Evolutionary conservation across 257 asterid species (phyloP).

Genomic region (Solanum okadae): DNA sequence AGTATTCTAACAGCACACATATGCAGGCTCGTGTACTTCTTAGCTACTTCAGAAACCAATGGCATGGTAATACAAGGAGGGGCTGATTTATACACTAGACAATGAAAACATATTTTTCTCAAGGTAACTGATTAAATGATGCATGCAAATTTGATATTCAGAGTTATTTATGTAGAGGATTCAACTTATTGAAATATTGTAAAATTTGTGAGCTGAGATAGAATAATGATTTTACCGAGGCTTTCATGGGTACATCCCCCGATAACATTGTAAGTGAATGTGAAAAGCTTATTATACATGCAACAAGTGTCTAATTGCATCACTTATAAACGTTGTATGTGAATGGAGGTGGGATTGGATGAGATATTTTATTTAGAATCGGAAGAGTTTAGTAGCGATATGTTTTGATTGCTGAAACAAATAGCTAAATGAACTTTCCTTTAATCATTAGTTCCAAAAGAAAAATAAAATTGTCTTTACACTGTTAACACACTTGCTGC

Average conservation of each 20-base stretch:
- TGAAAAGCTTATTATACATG: not conserved
- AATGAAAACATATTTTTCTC: too few species aligned
- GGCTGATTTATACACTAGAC: too few species aligned
- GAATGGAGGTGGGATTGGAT: not conserved
- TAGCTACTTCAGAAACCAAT: not conserved
- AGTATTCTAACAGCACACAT: too few species aligned
- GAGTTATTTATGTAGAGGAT: not conserved
- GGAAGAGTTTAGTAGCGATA: too few species aligned
- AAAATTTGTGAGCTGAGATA: not conserved
- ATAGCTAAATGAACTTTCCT: too few species aligned
- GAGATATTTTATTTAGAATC: not conserved
- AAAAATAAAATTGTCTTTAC: too few species aligned
- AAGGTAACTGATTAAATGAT: not conserved
- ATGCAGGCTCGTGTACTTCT: too few species aligned
- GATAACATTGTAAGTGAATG: not conserved
- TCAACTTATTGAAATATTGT: not conserved
- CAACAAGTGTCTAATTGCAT: not conserved
- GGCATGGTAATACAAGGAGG: too few species aligned
- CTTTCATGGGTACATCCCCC: not conserved
- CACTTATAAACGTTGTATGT: not conserved
- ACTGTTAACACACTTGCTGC: too few species aligned
- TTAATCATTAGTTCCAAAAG: too few species aligned
- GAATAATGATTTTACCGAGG: not conserved
- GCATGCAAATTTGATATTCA: not conserved
- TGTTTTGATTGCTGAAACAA: too few species aligned